These are phyloP conservation scores for Chamaenerion angustifolium DNA, from an alignment of 345 rosid genomes.

Conservation along the genomic window DNA sequence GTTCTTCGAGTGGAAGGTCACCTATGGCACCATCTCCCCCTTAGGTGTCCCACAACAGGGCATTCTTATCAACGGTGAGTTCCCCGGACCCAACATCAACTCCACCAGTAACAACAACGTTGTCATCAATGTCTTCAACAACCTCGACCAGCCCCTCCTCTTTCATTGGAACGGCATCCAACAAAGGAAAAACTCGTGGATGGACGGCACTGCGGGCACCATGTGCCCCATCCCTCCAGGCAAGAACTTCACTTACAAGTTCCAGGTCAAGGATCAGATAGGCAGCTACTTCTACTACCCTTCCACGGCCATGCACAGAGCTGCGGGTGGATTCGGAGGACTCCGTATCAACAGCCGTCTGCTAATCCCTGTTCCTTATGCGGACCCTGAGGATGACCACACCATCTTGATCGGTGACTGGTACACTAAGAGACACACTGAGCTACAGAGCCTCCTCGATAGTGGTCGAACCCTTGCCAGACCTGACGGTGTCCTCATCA, in stretches of 20 bases:
- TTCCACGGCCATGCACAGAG: conserved; percentile 8
- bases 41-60: conserved; percentile 12
- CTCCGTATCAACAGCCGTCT: conserved; percentile 10
- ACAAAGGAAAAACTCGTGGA: conserved; percentile 17
- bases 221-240: conserved; percentile 19
- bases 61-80: conserved; percentile 12
- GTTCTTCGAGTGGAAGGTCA: conserved; percentile 12
- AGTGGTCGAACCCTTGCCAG: conserved; percentile 11
- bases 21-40: conserved; percentile 10
- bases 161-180: conserved; percentile 10
- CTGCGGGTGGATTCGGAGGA: conserved; percentile 11
- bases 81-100: conserved; percentile 18
- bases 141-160: conserved; percentile 12
- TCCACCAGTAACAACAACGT: conserved; percentile 19
- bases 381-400: conserved; percentile 14
- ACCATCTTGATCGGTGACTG: conserved; percentile 12
- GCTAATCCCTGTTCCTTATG: conserved; percentile 11
- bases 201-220: conserved; percentile 15
- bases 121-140: conserved; percentile 14
- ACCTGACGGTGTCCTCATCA: conserved; percentile 15
- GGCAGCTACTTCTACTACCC: conserved; percentile 17
- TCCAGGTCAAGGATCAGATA: conserved; percentile 22
- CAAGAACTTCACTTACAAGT: conserved; percentile 12
- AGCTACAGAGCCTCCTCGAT: conserved; percentile 7
- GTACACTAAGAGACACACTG: conserved; percentile 12